These are phyloP conservation scores for Tylopilus sp. DNA, from an alignment of 768 basidiomycete species.

Conservation along the genomic window DNA sequence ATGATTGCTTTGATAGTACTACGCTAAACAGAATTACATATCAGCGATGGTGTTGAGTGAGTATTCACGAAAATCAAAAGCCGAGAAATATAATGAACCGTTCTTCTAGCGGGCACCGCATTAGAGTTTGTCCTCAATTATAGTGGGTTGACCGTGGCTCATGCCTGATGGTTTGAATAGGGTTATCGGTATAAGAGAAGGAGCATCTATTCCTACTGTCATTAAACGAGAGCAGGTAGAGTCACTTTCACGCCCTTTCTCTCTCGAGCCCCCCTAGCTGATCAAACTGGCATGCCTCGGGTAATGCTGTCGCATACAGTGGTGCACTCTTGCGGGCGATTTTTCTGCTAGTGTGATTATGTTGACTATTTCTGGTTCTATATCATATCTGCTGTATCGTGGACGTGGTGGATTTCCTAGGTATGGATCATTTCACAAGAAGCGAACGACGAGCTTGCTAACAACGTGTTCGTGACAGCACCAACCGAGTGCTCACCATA, in stretches of 20 bases:
- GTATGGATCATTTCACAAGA: background rate
- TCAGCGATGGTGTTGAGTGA: slow-evolving; percentile 3
- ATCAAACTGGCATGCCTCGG: background rate
- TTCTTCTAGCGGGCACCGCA: background rate
- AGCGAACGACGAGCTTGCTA: background rate
- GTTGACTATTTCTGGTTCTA: background rate
- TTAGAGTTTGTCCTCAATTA: background rate
- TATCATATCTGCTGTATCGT: background rate
- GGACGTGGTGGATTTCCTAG: background rate
- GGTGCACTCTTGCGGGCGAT: background rate
- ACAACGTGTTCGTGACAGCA: background rate
- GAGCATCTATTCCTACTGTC: background rate
- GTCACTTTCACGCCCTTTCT: background rate
- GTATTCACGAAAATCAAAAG: background rate
- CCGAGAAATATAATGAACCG: background rate
- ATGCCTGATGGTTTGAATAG: background rate
- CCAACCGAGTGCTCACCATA: background rate
- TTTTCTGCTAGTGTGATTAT: background rate
- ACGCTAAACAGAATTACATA: background rate
- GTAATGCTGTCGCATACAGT: background rate
- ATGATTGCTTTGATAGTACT: background rate
- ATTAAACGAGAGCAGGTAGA: background rate
- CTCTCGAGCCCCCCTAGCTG: background rate
- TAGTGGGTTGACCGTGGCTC: background rate
- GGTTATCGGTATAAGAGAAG: background rate